Base-by-base conservation (phyloP, 306 rosid species). In the Gastrolobium villosum region DNA sequence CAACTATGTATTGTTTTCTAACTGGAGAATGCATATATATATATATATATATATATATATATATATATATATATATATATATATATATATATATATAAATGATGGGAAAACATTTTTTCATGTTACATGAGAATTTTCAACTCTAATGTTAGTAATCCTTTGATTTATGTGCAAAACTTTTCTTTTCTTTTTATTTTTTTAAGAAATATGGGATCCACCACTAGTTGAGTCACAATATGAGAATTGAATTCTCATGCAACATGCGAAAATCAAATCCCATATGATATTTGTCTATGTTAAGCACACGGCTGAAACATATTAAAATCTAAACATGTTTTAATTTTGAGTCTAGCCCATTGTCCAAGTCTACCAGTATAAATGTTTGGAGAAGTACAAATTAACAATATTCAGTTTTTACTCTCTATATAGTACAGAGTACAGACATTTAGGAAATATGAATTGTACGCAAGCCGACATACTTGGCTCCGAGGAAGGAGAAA, bases 1-100 rank as follows among this genome's bases (percentile, higher is more conserved):
- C 86, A 53, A 72, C 67, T 74, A 83, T 34, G 37, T 44, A 31
- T 73, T 78, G 80, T 77, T 71, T 63, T 72, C 49, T 26, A 48
- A 77, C 55, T 77, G 76, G 79, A 70, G 79, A 70, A 45, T 63
- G 31, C 75, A 72, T 43, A 7, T 32, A 20, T 20, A 20, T 0
- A 20, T 20, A 1, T n/a, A n/a, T n/a, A n/a, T n/a, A n/a, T n/a
- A n/a, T n/a, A n/a, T n/a, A n/a, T n/a, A n/a, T n/a, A n/a, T n/a
- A n/a, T n/a, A n/a, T n/a, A n/a, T n/a, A n/a, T n/a, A n/a, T n/a
- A n/a, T n/a, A n/a, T n/a, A n/a, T n/a, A n/a, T n/a, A n/a, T n/a
- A n/a, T n/a, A n/a, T n/a, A n/a, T n/a, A n/a, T n/a, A n/a, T n/a
- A n/a, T n/a, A n/a, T n/a, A n/a, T n/a, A n/a, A n/a, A n/a, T n/a